Conservation (phyloP, 2,329 filamentous ascomycete genomes). For the Beauveria pseudobassiana region DNA sequence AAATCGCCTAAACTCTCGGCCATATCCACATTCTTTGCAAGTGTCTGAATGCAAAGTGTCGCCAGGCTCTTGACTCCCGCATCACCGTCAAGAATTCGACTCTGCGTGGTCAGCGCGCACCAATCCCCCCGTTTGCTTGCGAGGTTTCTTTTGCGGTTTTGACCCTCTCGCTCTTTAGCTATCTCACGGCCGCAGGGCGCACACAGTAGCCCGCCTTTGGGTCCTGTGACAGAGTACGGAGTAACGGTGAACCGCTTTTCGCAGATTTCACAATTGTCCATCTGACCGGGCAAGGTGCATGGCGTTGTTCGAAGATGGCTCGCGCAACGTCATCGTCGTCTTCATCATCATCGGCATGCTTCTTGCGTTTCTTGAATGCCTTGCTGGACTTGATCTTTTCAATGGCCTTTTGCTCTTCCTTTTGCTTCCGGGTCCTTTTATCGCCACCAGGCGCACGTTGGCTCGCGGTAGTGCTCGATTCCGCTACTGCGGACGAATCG, state of each 20-base stretch:
- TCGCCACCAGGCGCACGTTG: conserved; percentile 17
- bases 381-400: conserved; percentile 58
- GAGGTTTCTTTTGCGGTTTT: conserved; percentile 35
- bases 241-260: conserved; percentile 89
- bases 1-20: conserved; percentile 57
- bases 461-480: conserved; percentile 21
- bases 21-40: conserved; percentile 55
- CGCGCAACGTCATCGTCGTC: conserved; percentile 44
- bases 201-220: conserved; percentile 81
- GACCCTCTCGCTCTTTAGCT: conserved; percentile 50
- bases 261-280: conserved; percentile 82
- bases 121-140: conserved; percentile 46
- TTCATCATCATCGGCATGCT: conserved; percentile 27
- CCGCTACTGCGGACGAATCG: conserved; percentile 18
- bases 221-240: conserved; percentile 74
- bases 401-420: conserved; percentile 45
- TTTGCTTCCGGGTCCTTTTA: conserved; percentile 27
- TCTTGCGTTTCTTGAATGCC: conserved; percentile 46
- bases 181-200: conserved; percentile 70
- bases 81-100: conserved; percentile 72
- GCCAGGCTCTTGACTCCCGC: conserved; percentile 63
- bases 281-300: conserved; percentile 68
- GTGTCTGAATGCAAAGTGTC: conserved; percentile 53
- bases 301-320: conserved; percentile 38
- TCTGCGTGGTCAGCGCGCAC: conserved; percentile 66